Evolutionary conservation across 768 basidiomycete genomes (phyloP).

Genomic region (Stropharia rugosoannulata): DNA sequence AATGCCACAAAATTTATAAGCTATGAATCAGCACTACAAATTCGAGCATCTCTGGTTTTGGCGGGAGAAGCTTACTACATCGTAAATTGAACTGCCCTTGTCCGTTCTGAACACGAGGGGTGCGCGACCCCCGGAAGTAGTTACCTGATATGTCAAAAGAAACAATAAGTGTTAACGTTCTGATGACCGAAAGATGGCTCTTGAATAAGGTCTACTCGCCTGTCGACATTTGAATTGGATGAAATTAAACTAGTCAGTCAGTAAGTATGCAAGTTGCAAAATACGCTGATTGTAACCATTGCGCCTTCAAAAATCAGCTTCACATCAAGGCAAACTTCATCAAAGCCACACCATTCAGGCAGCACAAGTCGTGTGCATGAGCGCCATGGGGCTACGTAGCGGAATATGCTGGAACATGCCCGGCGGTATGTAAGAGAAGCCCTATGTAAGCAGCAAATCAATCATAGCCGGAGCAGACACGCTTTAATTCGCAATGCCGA

Average conservation of each 20-base stretch:
- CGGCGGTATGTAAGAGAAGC: neutral
- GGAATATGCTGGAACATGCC: too few relatives aligned
- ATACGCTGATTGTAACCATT: too few relatives aligned
- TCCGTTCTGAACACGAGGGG: constrained; percentile 11
- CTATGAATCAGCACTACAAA: too few relatives aligned
- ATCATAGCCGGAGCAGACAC: constrained; percentile 3
- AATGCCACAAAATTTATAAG: constrained; percentile 34
- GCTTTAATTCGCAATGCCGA: neutral
- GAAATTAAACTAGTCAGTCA: neutral
- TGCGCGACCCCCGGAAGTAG: constrained; percentile 10
- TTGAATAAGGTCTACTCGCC: neutral
- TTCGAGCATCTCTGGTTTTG: constrained; percentile 31
- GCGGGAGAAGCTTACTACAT: constrained; percentile 17
- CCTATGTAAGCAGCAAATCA: neutral
- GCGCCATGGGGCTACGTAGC: too few relatives aligned
- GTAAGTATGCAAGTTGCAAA: neutral
- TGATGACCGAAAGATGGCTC: neutral
- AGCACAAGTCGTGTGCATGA: too few relatives aligned
- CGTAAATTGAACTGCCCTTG: constrained; percentile 1
- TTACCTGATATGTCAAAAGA: neutral
- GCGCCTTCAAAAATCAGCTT: too few relatives aligned
- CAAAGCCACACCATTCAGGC: too few relatives aligned
- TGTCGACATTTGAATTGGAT: constrained; percentile 2
- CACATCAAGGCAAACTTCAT: too few relatives aligned
- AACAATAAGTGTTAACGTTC: too few relatives aligned